Evolutionary conservation across 106 monocot species (phyloP).

Genomic region (Ottelia alismoides): DNA sequence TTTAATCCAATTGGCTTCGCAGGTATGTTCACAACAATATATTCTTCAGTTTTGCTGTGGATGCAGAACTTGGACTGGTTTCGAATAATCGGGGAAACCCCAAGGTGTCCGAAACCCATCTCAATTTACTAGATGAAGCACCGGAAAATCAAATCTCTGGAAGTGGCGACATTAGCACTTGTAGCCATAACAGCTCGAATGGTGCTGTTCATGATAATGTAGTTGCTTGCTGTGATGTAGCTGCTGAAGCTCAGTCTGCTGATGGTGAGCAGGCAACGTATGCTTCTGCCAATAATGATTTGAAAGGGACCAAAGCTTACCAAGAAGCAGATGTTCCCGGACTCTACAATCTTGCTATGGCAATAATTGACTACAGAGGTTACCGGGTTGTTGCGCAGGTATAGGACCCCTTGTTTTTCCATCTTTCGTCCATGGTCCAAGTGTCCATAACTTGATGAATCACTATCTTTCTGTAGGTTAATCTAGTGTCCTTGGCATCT

Average conservation of each 20-base stretch:
- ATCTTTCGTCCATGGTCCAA: too few relatives aligned
- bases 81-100: too few relatives aligned
- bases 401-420: not conserved
- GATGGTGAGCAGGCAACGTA: slow-evolving; percentile 96
- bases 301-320: slow-evolving; percentile 96
- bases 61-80: slow-evolving; percentile 67
- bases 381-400: slow-evolving; percentile 98
- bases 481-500: too few relatives aligned
- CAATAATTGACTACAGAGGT: slow-evolving; percentile 94
- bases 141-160: too few relatives aligned
- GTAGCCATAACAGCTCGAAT: too few relatives aligned
- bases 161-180: too few relatives aligned
- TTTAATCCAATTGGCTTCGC: too few relatives aligned
- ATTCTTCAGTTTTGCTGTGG: slow-evolving; percentile 96
- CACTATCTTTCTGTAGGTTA: too few relatives aligned
- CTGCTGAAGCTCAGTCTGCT: slow-evolving; percentile 40
- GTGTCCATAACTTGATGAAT: too few relatives aligned
- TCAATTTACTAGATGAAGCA: too few relatives aligned
- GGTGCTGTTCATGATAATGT: slow-evolving; percentile 11
- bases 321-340: slow-evolving; percentile 97
- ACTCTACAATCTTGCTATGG: slow-evolving; percentile 98
- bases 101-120: too few relatives aligned
- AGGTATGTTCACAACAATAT: slow-evolving; percentile 99
- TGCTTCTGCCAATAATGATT: slow-evolving; percentile 98
- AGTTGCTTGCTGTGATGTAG: slow-evolving; percentile 14